phyloP scores from a whole-genome alignment of 1,139 yeast genomes.

The Pichia sp. region DNA sequence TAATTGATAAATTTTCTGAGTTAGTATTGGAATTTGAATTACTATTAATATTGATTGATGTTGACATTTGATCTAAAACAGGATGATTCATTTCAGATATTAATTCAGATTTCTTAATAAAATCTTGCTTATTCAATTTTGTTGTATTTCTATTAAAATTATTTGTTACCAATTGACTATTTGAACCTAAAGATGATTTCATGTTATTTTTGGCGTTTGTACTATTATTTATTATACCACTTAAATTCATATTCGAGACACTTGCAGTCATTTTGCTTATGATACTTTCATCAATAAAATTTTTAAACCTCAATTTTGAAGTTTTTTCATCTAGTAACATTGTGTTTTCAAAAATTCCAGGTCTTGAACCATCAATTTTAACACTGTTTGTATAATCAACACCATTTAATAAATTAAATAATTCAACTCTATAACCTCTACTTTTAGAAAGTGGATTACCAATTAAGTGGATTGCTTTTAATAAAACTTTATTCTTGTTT shows the following conservation, averaged over 20 bases:
- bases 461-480: slow-evolving; percentile 29
- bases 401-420: slow-evolving; percentile 49
- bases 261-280: slow-evolving; percentile 31
- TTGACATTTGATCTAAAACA: slow-evolving; percentile 13
- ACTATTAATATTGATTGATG: slow-evolving; percentile 2
- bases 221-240: slow-evolving; percentile 17
- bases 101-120: background rate
- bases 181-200: background rate
- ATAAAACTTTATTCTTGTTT: slow-evolving; percentile 19
- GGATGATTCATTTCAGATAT: slow-evolving; percentile 2
- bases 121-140: background rate
- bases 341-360: slow-evolving; percentile 59
- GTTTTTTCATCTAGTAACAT: slow-evolving; percentile 45
- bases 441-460: slow-evolving; percentile 38
- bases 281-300: slow-evolving; percentile 34
- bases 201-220: background rate
- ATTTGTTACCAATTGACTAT: background rate
- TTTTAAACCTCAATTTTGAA: slow-evolving; percentile 39
- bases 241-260: slow-evolving; percentile 29
- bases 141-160: background rate
- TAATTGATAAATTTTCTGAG: background rate
- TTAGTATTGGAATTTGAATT: background rate
- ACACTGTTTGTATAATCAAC: slow-evolving; percentile 42
- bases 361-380: slow-evolving; percentile 55
- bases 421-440: slow-evolving; percentile 45